Conservation (phyloP, 2,329 filamentous ascomycete species). For the Rhexocercosporidium sp. region DNA sequence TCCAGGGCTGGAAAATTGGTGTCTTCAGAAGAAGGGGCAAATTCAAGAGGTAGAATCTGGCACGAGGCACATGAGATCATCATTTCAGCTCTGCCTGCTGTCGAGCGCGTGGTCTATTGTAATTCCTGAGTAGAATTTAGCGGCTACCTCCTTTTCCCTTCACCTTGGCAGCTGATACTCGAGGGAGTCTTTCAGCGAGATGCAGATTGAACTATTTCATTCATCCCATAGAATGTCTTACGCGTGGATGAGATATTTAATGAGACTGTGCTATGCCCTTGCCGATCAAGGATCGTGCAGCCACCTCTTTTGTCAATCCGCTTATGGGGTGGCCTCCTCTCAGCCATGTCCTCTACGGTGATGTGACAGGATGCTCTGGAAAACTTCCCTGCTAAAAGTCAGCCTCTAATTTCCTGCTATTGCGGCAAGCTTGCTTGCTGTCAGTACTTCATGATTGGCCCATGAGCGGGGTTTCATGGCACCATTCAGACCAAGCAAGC, state of each 20-base stretch:
- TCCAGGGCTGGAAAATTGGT: conserved; percentile 5
- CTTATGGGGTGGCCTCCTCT: not conserved
- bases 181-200: not conserved
- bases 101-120: not conserved
- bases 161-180: too few relatives aligned
- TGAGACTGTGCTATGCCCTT: not conserved
- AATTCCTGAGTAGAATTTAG: not conserved
- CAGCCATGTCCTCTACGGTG: too few relatives aligned
- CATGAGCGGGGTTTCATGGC: not conserved
- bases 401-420: not conserved
- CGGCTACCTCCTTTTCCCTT: not conserved
- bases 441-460: too few relatives aligned
- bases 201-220: not conserved
- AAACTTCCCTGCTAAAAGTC: not conserved
- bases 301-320: not conserved
- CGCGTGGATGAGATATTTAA: not conserved
- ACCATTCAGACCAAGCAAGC: not conserved
- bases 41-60: not conserved
- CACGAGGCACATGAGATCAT: conserved; percentile 4
- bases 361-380: not conserved
- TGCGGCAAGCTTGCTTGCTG: too few relatives aligned
- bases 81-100: not conserved
- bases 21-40: conserved; percentile 5
- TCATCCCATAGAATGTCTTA: not conserved
- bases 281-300: not conserved